phyloP scores from a whole-genome alignment of 805 yeast genomes.

The Candida ipomoeae region DNA sequence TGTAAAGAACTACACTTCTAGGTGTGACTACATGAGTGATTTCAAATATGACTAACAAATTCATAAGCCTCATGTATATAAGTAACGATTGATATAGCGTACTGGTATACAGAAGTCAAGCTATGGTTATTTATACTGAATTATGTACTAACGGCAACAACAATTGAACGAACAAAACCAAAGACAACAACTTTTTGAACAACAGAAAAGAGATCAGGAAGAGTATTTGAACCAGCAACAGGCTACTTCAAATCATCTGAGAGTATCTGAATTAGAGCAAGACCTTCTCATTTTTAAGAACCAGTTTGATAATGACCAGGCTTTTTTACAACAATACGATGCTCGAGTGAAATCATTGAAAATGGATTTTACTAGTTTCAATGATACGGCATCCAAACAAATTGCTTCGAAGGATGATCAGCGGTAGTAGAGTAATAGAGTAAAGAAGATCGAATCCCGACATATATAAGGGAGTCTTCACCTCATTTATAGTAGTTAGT shows the following conservation, averaged over 20 bases:
- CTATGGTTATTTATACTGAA: no score
- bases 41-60: no score
- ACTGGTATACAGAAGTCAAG: no score
- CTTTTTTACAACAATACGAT: constrained; percentile 82
- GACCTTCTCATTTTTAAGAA: constrained; percentile 70
- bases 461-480: no score
- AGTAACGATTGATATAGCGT: no score
- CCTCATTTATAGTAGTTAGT: no score
- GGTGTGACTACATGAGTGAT: no score
- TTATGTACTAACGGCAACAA: constrained; percentile 39
- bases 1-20: no score
- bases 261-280: constrained; percentile 76
- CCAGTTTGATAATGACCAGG: constrained; percentile 83
- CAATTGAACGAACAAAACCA: constrained; percentile 66
- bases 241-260: constrained; percentile 70
- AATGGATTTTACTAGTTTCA: constrained; percentile 57
- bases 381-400: constrained; percentile 66
- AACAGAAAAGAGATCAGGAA: constrained; percentile 70
- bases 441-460: no score
- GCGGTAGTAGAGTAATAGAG: constrained; percentile 6
- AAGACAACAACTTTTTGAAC: constrained; percentile 70
- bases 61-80: no score
- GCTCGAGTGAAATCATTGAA: constrained; percentile 78
- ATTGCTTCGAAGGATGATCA: constrained; percentile 73
- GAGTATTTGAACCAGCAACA: constrained; percentile 63